Evolutionary conservation across 345 rosid genomes (phyloP).

Genomic region (Populus simonii): DNA sequence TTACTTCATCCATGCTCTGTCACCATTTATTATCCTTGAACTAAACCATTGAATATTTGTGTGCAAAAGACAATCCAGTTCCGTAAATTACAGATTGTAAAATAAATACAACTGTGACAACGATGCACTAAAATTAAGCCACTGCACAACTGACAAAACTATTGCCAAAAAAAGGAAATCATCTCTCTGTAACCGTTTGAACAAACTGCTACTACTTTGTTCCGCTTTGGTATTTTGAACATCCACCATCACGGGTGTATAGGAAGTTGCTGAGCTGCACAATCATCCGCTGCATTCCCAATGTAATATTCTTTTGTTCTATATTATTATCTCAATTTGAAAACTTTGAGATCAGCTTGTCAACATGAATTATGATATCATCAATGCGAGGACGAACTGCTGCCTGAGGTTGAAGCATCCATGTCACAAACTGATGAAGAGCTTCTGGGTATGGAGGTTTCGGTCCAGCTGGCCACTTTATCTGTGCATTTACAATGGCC

Average conservation of each 20-base stretch:
- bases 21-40: conserved; percentile 4
- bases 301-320: not conserved
- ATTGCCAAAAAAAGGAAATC: conserved; percentile 1
- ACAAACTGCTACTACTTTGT: conserved; percentile 8
- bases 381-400: conserved; percentile 83
- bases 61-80: not conserved
- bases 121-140: not conserved
- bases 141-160: conserved; percentile 18
- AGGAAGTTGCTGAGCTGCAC: not conserved
- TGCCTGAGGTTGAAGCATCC: conserved; percentile 97
- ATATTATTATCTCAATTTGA: not conserved
- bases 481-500: conserved; percentile 86
- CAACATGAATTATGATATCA: conserved; percentile 88
- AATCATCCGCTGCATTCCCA: not conserved
- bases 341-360: conserved; percentile 79
- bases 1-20: not conserved
- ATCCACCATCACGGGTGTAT: not conserved
- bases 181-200: conserved; percentile 1
- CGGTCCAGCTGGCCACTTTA: conserved; percentile 96
- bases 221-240: not conserved
- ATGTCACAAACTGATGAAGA: conserved; percentile 82
- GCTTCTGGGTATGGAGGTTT: conserved; percentile 86
- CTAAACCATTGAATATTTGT: conserved; percentile 6
- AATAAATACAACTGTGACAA: conserved; percentile 9
- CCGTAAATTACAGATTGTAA: conserved; percentile 5